A percentile compares a stretch with the other conserved stretches of the same genome.
Evolutionary conservation across 1,284 basidiomycete genomes (phyloP).

Genomic region (Pyrrhoderma noxium): DNA sequence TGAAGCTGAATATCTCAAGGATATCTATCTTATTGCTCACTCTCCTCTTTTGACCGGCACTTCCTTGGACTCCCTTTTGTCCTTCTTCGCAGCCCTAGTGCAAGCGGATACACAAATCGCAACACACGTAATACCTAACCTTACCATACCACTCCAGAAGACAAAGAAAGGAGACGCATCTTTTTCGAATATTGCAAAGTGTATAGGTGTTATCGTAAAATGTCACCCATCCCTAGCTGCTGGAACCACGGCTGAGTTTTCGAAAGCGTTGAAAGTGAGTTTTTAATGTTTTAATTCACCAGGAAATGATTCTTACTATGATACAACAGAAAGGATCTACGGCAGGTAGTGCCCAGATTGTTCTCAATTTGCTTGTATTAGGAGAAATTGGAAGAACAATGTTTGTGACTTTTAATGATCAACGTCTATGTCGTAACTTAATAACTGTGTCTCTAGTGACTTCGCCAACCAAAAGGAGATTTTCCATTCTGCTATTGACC

Average conservation of each 20-base stretch:
- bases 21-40: conserved; percentile 66
- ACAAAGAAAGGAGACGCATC: conserved; percentile 48
- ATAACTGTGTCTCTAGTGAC: conserved; percentile 45
- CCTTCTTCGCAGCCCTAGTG: conserved; percentile 79
- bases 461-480: conserved; percentile 72
- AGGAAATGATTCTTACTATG: background rate
- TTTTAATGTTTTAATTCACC: conserved; percentile 4
- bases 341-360: conserved; percentile 55
- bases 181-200: conserved; percentile 70
- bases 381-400: conserved; percentile 87
- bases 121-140: conserved; percentile 65
- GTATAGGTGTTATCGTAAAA: conserved; percentile 74
- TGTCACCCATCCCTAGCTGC: conserved; percentile 64
- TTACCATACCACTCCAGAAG: conserved; percentile 57
- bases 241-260: conserved; percentile 75
- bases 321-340: conserved; percentile 55
- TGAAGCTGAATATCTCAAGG: conserved; percentile 59
- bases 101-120: conserved; percentile 75
- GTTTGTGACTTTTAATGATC: conserved; percentile 38
- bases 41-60: conserved; percentile 71
- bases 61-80: conserved; percentile 72
- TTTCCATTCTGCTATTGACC: conserved; percentile 66
- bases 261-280: conserved; percentile 65
- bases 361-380: conserved; percentile 80
- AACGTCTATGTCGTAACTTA: background rate